These are phyloP conservation scores for Taiwanofungus camphoratus DNA, from an alignment of 1,284 basidiomycete genomes.

Conservation along the genomic window DNA sequence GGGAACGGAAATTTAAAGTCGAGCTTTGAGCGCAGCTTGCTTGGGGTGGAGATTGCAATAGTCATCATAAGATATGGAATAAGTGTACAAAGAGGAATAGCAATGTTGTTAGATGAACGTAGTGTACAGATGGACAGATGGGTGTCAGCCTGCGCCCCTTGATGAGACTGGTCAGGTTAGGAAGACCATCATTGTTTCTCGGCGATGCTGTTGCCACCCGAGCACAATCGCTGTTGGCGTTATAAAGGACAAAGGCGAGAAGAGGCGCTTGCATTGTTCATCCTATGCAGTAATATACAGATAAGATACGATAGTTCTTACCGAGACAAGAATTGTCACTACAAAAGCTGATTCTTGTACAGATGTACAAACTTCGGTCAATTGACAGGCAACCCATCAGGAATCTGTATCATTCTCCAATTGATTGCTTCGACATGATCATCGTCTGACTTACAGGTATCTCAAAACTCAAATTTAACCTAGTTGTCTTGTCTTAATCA, in stretches of 20 bases:
- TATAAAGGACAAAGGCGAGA: background rate
- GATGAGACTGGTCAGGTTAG: slow-evolving; percentile 2
- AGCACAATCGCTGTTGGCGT: background rate
- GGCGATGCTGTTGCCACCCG: slow-evolving; percentile 4
- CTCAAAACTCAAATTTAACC: too few relatives aligned
- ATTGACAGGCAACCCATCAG: too few relatives aligned
- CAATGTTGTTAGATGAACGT: slow-evolving; percentile 3
- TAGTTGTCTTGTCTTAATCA: too few relatives aligned
- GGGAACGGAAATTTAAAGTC: slow-evolving; percentile 15
- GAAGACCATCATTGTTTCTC: slow-evolving; percentile 9
- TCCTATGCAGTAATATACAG: too few relatives aligned
- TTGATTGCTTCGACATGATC: too few relatives aligned
- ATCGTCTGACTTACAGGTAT: too few relatives aligned
- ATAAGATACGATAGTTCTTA: too few relatives aligned
- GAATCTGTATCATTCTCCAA: too few relatives aligned
- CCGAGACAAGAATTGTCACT: too few relatives aligned
- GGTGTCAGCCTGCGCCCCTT: background rate
- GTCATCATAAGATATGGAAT: slow-evolving; percentile 14
- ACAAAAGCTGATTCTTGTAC: too few relatives aligned
- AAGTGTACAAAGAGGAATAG: slow-evolving; percentile 3
- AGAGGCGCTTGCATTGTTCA: slow-evolving; percentile 3
- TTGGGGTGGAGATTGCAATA: slow-evolving; percentile 3
- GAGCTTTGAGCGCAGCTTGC: slow-evolving; percentile 20
- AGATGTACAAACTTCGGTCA: too few relatives aligned
- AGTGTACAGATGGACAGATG: slow-evolving; percentile 6